Conservation (phyloP, 257 asterid genomes). For the Solanum bulbocastanum region DNA sequence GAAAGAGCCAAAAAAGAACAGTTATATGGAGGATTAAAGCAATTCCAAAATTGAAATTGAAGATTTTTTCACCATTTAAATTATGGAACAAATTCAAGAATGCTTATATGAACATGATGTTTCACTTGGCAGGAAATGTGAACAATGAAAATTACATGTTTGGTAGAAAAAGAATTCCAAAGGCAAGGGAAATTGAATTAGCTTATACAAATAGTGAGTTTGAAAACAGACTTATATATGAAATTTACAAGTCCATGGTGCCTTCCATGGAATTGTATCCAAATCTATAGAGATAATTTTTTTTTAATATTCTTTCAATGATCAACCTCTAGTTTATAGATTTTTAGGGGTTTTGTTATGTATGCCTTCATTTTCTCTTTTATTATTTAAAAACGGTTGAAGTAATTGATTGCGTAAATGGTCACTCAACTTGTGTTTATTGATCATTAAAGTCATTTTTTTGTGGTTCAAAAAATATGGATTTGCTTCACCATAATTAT, state of each 20-base stretch:
- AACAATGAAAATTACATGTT: background rate
- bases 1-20: background rate
- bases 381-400: background rate
- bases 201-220: slow-evolving; percentile 29
- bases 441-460: background rate
- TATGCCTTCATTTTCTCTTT: background rate
- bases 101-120: slow-evolving; percentile 26
- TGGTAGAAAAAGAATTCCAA: slow-evolving; percentile 3
- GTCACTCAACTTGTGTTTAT: background rate
- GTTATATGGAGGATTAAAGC: slow-evolving; percentile 12
- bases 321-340: background rate
- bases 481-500: too few relatives aligned
- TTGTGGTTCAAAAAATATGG: background rate
- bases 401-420: background rate
- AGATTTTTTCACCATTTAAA: slow-evolving; percentile 14
- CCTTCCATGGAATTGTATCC: slow-evolving; percentile 43
- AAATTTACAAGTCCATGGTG: slow-evolving; percentile 66
- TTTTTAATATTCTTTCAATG: background rate
- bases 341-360: background rate
- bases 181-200: slow-evolving; percentile 3
- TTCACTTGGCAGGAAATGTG: slow-evolving; percentile 12
- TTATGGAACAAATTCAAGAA: slow-evolving; percentile 23
- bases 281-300: background rate
- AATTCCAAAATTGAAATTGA: slow-evolving; percentile 12
- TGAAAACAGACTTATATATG: slow-evolving; percentile 51